Evolutionary conservation across 306 rosid genomes (phyloP), one percentile per base, ranked within the genome.

Genomic region (Cajanus cajan): DNA sequence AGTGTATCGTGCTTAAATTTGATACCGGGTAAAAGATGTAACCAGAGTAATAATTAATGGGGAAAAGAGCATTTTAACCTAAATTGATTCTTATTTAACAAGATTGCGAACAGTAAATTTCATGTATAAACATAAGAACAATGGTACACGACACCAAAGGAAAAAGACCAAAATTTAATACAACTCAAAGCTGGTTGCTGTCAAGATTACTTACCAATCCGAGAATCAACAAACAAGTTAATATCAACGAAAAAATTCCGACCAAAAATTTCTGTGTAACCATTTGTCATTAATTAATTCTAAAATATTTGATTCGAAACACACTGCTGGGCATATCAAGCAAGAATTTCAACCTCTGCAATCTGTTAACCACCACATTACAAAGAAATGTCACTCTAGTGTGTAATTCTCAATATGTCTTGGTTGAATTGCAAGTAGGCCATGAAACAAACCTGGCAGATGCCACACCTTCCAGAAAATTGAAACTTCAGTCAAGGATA

Each of bases 291-390:
- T 15, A 18, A 74, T 45, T 16, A 59, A 61, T 58, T 68, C 37
- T 25, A 57, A 34, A 59, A 55, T 44, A 68, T 22, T 34, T 82
- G 77, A 58, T 68, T 47, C 72, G 2, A 58, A 74, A 16, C 66
- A 68, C 54, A 16, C 13, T 22, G 41, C 37, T 67, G 22, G 28
- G 15, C 22, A 58, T 34, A 57, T 37, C 71, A 61, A 70, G 74
- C 73, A 37, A 68, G 37, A 19, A 47, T 15, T 18, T 48, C 41
- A 61, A 61, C 69, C 24, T 24, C 47, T 50, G 74, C 77, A 41
- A 8, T 40, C 52, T 45, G n/a, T 16, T 13, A 36, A 31, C 71
- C 39, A 36, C 76, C 50, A 37, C 54, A 74, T 44, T 43, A 41
- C 33, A 37, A 19, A 57, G 33, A 24, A 64, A 69, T 19, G 67